A percentile compares a stretch with the other conserved stretches of the same genome.
Evolutionary conservation across 2,329 filamentous ascomycete genomes (phyloP).

Genomic region (Aspergillus versicolor): DNA sequence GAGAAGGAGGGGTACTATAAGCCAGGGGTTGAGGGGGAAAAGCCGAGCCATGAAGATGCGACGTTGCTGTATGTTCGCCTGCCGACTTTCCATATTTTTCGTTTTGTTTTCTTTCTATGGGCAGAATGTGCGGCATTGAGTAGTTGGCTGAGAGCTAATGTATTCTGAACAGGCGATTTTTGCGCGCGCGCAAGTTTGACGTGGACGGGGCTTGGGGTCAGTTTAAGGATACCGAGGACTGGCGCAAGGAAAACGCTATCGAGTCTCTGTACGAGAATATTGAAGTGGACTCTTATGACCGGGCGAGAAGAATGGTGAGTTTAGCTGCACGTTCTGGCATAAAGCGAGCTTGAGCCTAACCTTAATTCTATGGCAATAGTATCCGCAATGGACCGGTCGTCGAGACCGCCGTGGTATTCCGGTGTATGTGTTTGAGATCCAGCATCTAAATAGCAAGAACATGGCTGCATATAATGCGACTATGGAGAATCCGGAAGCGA

Average conservation of each 20-base stretch:
- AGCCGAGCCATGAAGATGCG: slow-evolving; percentile 48
- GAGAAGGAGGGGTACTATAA: slow-evolving; percentile 60
- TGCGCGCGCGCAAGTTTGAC: slow-evolving; percentile 80
- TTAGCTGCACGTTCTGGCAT: neutral
- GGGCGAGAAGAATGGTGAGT: slow-evolving; percentile 68
- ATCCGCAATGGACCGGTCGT: slow-evolving; percentile 92
- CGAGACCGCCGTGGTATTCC: slow-evolving; percentile 89
- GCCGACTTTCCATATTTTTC: too few species aligned
- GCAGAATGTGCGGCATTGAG: neutral
- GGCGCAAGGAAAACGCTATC: slow-evolving; percentile 77
- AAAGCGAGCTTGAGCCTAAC: neutral
- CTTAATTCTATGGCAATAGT: slow-evolving; percentile 50
- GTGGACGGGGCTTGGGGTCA: slow-evolving; percentile 75
- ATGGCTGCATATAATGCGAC: slow-evolving; percentile 70
- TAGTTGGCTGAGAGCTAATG: neutral
- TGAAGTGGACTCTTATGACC: slow-evolving; percentile 79
- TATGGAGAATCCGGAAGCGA: slow-evolving; percentile 46
- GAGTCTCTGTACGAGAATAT: slow-evolving; percentile 82
- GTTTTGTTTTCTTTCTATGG: neutral
- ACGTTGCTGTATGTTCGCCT: slow-evolving; percentile 45
- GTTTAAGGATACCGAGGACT: slow-evolving; percentile 85
- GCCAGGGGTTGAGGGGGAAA: slow-evolving; percentile 32
- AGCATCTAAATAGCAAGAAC: slow-evolving; percentile 76
- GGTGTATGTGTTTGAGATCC: slow-evolving; percentile 86
- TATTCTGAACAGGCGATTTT: slow-evolving; percentile 63